A percentile compares a stretch with the other conserved stretches of the same genome.
Evolutionary conservation across 1,139 yeast species (phyloP).

Genomic region (Yamadazyma atlantica): DNA sequence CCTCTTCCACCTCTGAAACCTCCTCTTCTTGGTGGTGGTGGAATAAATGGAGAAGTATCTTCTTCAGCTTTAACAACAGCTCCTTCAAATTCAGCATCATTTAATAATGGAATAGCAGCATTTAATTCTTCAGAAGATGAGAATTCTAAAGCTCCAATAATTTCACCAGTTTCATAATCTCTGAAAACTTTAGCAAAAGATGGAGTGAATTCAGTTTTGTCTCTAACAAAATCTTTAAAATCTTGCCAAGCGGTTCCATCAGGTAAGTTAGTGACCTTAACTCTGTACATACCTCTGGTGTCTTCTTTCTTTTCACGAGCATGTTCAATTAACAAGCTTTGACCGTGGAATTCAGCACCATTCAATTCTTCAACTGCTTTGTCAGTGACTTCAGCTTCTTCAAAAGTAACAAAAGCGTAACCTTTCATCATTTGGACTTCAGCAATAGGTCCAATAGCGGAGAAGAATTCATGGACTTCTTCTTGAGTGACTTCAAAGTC

Average conservation of each 20-base stretch:
- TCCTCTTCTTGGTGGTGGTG: constrained; percentile 61
- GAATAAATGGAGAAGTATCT: constrained; percentile 78
- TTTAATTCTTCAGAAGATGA: constrained; percentile 71
- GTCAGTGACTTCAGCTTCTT: constrained; percentile 62
- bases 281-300: constrained; percentile 71
- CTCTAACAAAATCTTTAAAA: constrained; percentile 76
- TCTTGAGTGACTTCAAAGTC: constrained; percentile 44
- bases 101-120: constrained; percentile 64
- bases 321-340: constrained; percentile 63
- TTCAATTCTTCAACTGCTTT: constrained; percentile 65
- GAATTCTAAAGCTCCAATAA: constrained; percentile 78
- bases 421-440: constrained; percentile 74
- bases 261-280: constrained; percentile 66
- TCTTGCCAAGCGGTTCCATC: constrained; percentile 85
- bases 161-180: constrained; percentile 58
- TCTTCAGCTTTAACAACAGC: constrained; percentile 65
- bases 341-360: constrained; percentile 59
- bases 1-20: constrained; percentile 40
- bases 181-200: constrained; percentile 72
- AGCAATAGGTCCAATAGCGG: constrained; percentile 61
- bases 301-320: constrained; percentile 62
- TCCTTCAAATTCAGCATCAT: constrained; percentile 73
- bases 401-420: constrained; percentile 73
- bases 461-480: constrained; percentile 66
- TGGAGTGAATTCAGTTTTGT: constrained; percentile 62